Percentiles rank a stretch among this genome's conserved stretches.
These are phyloP conservation scores for Colletotrichum sp. DNA, from an alignment of 2,329 filamentous ascomycete genomes.

Conservation along the genomic window DNA sequence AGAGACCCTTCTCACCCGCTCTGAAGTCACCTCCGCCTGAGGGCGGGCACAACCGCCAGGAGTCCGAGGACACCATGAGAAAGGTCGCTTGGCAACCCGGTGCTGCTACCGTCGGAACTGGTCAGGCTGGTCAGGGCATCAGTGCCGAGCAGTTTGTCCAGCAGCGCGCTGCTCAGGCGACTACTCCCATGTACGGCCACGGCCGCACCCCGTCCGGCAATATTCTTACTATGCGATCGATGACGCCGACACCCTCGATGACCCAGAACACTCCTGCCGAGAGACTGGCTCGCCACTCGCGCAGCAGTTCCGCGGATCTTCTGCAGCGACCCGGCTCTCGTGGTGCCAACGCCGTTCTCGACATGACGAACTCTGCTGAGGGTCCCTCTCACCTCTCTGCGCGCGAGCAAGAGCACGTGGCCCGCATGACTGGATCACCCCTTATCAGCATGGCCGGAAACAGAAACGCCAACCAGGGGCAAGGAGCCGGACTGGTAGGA, in stretches of 20 bases:
- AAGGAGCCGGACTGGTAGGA: constrained; percentile 71
- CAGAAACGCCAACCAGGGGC: constrained; percentile 44
- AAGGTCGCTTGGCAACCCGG: constrained; percentile 84
- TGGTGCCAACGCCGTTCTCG: constrained; percentile 57
- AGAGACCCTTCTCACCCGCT: constrained; percentile 37
- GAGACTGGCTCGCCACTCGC: constrained; percentile 45
- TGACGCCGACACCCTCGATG: constrained; percentile 48
- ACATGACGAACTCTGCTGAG: constrained; percentile 47
- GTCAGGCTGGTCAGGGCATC: constrained; percentile 58
- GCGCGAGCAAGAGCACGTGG: constrained; percentile 87
- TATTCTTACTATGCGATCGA: constrained; percentile 42
- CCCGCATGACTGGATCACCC: constrained; percentile 78
- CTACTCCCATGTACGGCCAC: constrained; percentile 45
- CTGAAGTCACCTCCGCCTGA: constrained; percentile 28
- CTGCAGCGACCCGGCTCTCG: constrained; percentile 62
- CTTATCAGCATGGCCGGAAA: constrained; percentile 66
- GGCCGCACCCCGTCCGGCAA: constrained; percentile 63
- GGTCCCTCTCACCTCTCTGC: constrained; percentile 72
- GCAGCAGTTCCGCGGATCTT: constrained; percentile 53
- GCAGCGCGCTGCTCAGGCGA: constrained; percentile 68
- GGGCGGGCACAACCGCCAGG: constrained; percentile 47
- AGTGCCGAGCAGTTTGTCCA: constrained; percentile 86
- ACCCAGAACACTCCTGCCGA: constrained; percentile 47
- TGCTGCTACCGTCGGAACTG: constrained; percentile 47
- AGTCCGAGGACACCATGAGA: constrained; percentile 59